Percentiles rank a stretch among this genome's conserved stretches.
These are phyloP conservation scores for Centrapalus pauciflorus DNA, from an alignment of 129 eudicot species.

Conservation along the genomic window DNA sequence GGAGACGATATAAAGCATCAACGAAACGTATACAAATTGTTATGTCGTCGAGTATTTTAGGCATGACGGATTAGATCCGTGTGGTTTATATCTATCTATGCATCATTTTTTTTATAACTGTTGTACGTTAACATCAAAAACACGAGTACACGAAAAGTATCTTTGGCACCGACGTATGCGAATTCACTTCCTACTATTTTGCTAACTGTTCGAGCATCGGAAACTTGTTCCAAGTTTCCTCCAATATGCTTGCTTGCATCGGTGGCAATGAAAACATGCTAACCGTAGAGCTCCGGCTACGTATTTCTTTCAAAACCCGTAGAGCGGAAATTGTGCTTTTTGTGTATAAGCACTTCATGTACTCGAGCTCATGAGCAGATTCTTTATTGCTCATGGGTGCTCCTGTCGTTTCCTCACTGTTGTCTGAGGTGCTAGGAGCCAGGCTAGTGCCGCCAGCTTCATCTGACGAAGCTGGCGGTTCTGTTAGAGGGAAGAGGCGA, in stretches of 20 bases:
- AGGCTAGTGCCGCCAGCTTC: conserved; percentile 13
- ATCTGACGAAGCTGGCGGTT: conserved; percentile 20
- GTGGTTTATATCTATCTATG: conserved; percentile 7
- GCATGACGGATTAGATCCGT: background rate
- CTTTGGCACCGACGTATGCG: background rate
- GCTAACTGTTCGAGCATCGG: conserved; percentile 71
- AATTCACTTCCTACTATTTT: conserved; percentile 38
- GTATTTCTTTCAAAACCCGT: conserved; percentile 61
- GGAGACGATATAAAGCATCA: too few relatives aligned
- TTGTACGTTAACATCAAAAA: conserved; percentile 13
- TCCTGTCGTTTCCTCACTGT: background rate
- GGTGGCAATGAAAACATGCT: conserved; percentile 83
- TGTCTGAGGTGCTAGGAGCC: conserved; percentile 4
- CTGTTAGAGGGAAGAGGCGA: conserved; percentile 39
- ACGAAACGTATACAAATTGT: background rate
- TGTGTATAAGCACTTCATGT: conserved; percentile 64
- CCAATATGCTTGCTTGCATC: conserved; percentile 48
- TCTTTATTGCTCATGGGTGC: conserved; percentile 35
- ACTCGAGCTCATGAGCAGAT: conserved; percentile 59
- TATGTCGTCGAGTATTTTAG: background rate
- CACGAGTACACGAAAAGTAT: background rate
- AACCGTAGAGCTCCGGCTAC: conserved; percentile 82
- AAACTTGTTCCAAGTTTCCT: conserved; percentile 67
- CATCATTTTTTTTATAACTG: conserved; percentile 26
- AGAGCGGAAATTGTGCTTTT: conserved; percentile 73